A percentile compares a stretch with the other conserved stretches of the same genome.
Evolutionary conservation across 352 stramenopile species (phyloP).

Genomic region (Nothophytophthora sp.): DNA sequence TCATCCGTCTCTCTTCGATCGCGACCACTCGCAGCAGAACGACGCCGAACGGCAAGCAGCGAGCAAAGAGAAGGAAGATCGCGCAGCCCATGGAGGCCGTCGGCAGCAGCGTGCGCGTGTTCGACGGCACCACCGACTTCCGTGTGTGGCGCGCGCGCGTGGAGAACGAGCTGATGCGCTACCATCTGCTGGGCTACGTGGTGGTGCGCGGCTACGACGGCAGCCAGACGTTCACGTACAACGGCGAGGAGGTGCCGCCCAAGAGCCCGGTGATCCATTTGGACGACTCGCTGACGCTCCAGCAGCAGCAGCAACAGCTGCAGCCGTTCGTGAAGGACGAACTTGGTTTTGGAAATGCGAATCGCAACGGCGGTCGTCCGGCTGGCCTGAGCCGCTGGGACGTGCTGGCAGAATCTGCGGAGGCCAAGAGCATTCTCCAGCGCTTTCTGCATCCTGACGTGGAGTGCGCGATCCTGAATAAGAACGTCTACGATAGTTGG

Average conservation of each 20-base stretch:
- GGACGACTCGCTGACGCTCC: constrained; percentile 6
- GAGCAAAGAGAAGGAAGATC: neutral
- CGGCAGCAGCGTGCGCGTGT: constrained; percentile 26
- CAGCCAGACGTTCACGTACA: constrained; percentile 44
- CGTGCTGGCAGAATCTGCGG: constrained; percentile 38
- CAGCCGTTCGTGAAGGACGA: constrained; percentile 27
- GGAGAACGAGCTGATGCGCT: constrained; percentile 55
- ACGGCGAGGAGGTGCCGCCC: constrained; percentile 42
- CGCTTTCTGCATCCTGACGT: constrained; percentile 48
- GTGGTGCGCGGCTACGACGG: constrained; percentile 45
- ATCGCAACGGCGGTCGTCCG: neutral
- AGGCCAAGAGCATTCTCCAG: constrained; percentile 52
- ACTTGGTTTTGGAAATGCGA: constrained; percentile 1
- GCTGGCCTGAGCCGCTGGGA: constrained; percentile 36
- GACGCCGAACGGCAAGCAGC: constrained; percentile 30
- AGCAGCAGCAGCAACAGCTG: neutral
- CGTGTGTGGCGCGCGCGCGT: constrained; percentile 42
- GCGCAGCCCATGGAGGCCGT: constrained; percentile 19
- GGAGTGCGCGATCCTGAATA: constrained; percentile 45
- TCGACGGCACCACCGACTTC: constrained; percentile 50
- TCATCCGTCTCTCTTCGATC: too few species aligned
- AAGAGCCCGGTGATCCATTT: constrained; percentile 22
- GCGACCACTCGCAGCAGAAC: too few species aligned
- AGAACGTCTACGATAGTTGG: constrained; percentile 59
- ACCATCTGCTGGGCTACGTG: constrained; percentile 51